Base-by-base conservation (phyloP, 1,284 basidiomycete species). In the Polyporus tsugae region DNA sequence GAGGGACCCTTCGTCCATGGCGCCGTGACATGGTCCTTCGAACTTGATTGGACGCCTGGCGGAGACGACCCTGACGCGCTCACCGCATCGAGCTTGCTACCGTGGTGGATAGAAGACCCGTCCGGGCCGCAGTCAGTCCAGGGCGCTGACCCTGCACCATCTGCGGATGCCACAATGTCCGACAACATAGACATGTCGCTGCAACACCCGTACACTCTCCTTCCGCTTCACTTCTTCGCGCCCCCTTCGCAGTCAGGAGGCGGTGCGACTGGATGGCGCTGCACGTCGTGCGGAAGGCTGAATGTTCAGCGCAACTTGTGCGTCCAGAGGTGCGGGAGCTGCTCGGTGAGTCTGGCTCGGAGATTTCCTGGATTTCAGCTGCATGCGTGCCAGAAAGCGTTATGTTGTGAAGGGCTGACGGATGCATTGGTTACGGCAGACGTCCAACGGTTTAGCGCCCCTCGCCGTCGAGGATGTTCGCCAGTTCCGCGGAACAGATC, bases 261-360 rank as follows among this genome's bases (percentile, higher is more conserved):
- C 13, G 72, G 72, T n/a, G 55, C 61, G 38, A 65, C 41, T 3
- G 82, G 82, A 9, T 83, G 83, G 83, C 79, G 78, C 58, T 83
- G 82, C 66, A 69, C 41, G 10, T 58, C 63, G 4, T 83, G 82
- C 42, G 82, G 83, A 9, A 73, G 78, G 70, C 75, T 84, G n/a
- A 83, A 83, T 52, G 69, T 74, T 9, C 83, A 83, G 67, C 70
- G 70, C 6, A 77, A 74, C 39, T 75, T 83, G 64, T 80, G 82
- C 60, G 78, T 77, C 49, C 82, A 83, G 65, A 75, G 74, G 64
- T 83, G 82, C 65, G 72, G 70, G 60, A 75, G 19, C 1, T 83
- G 82, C 66, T 58, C 66, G 68, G 82, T 83, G 67, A 53, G 75
- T 72, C 29, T 63, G 13, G 4, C 29, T 10, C n/a, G 11, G 10